Evolutionary conservation across 2,329 filamentous ascomycete species (phyloP).

Genomic region (Zarea fungicola): DNA sequence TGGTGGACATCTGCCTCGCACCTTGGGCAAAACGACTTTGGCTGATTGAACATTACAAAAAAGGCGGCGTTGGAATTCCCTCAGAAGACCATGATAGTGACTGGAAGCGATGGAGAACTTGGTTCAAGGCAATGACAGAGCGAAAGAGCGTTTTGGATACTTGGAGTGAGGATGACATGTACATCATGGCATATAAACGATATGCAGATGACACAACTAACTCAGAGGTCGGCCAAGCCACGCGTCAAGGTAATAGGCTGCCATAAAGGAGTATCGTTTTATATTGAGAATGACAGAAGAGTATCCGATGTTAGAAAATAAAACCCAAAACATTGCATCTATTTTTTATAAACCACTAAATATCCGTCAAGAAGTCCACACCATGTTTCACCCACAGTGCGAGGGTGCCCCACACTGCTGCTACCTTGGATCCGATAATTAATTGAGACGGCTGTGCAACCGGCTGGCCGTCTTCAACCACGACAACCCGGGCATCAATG

Average conservation of each 20-base stretch:
- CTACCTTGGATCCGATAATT: too few species aligned
- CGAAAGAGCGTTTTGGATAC: conserved; percentile 62
- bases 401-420: neutral
- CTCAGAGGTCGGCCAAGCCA: conserved; percentile 57
- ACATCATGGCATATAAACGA: conserved; percentile 62
- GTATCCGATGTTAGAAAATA: neutral
- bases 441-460: too few species aligned
- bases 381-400: too few species aligned
- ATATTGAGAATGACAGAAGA: neutral
- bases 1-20: conserved; percentile 66
- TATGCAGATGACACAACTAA: conserved; percentile 63
- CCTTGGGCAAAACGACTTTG: conserved; percentile 70
- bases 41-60: conserved; percentile 70
- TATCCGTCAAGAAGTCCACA: too few species aligned
- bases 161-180: conserved; percentile 61
- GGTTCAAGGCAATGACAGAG: conserved; percentile 53
- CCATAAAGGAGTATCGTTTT: conserved; percentile 46
- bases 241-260: conserved; percentile 55
- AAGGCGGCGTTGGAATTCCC: conserved; percentile 45
- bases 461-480: too few species aligned
- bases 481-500: conserved; percentile 27
- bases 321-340: too few species aligned
- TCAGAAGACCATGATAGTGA: conserved; percentile 45
- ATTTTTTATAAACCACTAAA: too few species aligned
- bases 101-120: conserved; percentile 63